Evolutionary conservation across 2,329 filamentous ascomycete genomes (phyloP).

Genomic region (Talaromyces sp.): DNA sequence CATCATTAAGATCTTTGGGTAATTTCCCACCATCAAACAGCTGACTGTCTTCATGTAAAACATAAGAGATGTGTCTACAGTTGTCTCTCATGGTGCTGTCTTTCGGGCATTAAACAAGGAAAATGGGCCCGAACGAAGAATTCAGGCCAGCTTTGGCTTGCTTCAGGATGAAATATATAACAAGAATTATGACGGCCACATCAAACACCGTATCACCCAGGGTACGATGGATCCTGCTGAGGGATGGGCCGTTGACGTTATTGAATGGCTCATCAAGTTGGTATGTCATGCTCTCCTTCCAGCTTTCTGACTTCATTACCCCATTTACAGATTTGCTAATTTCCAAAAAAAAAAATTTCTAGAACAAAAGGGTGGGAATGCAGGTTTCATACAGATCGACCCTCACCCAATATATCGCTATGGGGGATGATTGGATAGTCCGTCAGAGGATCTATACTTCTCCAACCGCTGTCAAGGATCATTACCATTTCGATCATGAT

Average conservation of each 20-base stretch:
- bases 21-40: background rate
- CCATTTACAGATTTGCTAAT: background rate
- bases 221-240: background rate
- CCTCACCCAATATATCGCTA: background rate
- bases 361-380: background rate
- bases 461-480: background rate
- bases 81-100: constrained; percentile 7
- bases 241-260: background rate
- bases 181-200: background rate
- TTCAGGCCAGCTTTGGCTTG: background rate
- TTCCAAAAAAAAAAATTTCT: background rate
- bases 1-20: background rate
- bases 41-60: background rate
- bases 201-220: background rate
- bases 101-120: constrained; percentile 8
- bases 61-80: background rate
- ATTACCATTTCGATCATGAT: background rate
- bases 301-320: background rate
- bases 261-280: constrained; percentile 1
- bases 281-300: background rate
- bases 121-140: background rate
- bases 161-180: background rate
- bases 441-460: background rate
- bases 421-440: background rate
- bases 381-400: background rate